These are phyloP conservation scores for Mrakia gelida DNA, from an alignment of 768 basidiomycete species.

Conservation along the genomic window DNA sequence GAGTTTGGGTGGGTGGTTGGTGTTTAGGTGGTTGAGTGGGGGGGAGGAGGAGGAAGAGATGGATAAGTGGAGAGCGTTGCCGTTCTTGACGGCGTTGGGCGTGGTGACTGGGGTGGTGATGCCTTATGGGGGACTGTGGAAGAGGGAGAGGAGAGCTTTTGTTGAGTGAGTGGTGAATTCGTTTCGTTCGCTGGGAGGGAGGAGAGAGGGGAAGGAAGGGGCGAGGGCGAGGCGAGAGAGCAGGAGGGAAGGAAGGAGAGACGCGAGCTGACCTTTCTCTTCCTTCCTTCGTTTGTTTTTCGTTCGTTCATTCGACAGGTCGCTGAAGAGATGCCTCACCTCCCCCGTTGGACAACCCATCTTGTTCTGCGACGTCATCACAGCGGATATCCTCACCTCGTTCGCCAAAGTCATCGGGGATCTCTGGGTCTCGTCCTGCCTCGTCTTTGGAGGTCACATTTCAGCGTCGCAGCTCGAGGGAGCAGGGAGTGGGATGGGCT, in stretches of 20 bases:
- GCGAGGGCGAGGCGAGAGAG: no score
- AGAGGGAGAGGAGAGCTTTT: constrained; percentile 70
- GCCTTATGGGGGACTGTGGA: constrained; percentile 65
- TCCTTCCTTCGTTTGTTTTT: neutral
- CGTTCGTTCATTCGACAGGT: constrained; percentile 52
- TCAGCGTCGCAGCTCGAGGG: constrained; percentile 54
- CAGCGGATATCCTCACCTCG: constrained; percentile 93
- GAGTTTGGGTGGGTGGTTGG: constrained; percentile 63
- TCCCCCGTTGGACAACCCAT: constrained; percentile 60
- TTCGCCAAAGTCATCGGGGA: constrained; percentile 96
- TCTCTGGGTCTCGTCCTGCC: constrained; percentile 78
- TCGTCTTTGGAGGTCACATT: constrained; percentile 80
- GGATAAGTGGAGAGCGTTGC: constrained; percentile 72
- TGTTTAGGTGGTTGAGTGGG: constrained; percentile 60
- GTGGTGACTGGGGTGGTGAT: constrained; percentile 58
- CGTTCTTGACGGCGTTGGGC: constrained; percentile 61
- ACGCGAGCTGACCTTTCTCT: neutral
- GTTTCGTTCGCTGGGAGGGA: no score
- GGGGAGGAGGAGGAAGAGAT: constrained; percentile 56
- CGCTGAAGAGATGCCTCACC: constrained; percentile 68
- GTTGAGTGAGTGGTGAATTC: constrained; percentile 71
- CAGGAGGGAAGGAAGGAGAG: neutral
- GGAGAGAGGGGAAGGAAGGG: neutral
- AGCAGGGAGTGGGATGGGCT: constrained; percentile 56
- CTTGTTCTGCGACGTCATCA: constrained; percentile 84